Conservation (phyloP, 1,139 yeast species). For the Yamadazyma diospyri region DNA sequence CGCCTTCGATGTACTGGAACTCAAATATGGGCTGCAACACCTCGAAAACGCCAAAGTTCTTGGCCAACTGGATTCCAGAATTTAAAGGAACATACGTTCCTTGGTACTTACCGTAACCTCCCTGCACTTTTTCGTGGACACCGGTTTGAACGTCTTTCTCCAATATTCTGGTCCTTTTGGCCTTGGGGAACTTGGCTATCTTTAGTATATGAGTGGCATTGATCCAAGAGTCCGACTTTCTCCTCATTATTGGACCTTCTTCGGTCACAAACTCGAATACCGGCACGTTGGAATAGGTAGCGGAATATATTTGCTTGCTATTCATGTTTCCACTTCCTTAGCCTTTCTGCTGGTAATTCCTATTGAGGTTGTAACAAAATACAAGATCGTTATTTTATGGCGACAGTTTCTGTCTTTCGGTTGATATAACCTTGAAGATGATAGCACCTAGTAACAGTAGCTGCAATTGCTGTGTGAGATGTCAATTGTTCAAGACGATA, state of each 20-base stretch:
- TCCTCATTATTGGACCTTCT: conserved; percentile 80
- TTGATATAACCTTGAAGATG: too few species aligned
- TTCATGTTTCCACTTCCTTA: conserved; percentile 15
- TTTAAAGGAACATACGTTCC: conserved; percentile 89
- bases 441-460: too few species aligned
- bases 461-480: too few species aligned
- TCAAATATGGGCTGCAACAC: conserved; percentile 68
- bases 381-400: too few species aligned
- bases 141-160: conserved; percentile 89
- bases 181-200: conserved; percentile 83
- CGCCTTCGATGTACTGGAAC: conserved; percentile 53
- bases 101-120: conserved; percentile 92
- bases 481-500: too few species aligned
- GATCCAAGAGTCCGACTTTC: conserved; percentile 75
- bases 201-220: conserved; percentile 90
- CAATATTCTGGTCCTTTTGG: conserved; percentile 77
- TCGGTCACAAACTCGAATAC: conserved; percentile 68
- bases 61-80: conserved; percentile 63
- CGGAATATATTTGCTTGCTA: conserved; percentile 58
- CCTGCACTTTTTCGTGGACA: conserved; percentile 87
- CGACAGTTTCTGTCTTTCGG: too few species aligned
- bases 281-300: conserved; percentile 78
- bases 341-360: too few species aligned
- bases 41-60: conserved; percentile 67
- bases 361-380: too few species aligned